phyloP scores from a whole-genome alignment of 768 basidiomycete species.

The Lactarius trivialis region DNA sequence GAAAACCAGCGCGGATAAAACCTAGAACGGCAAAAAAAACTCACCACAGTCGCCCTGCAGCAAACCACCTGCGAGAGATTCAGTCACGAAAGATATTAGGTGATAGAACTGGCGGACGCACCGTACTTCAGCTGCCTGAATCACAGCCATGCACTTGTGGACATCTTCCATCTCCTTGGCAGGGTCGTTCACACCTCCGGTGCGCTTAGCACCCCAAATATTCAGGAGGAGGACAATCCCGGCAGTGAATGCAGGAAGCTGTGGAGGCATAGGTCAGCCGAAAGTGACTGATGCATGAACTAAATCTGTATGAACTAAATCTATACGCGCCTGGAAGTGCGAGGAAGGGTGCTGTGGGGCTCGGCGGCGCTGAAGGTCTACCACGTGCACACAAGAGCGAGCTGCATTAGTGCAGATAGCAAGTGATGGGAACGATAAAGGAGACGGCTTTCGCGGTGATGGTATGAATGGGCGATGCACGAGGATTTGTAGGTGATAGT shows the following conservation, averaged over 20 bases:
- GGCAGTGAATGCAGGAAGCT: conserved; percentile 33
- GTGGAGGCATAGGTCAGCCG: conserved; percentile 17
- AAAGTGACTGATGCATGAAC: no score
- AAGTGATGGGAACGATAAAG: conserved; percentile 38
- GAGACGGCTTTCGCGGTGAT: conserved; percentile 30
- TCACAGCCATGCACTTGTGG: conserved; percentile 23
- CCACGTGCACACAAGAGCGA: conserved; percentile 38
- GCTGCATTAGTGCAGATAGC: conserved; percentile 49
- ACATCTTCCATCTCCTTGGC: conserved; percentile 23
- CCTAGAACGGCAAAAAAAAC: conserved; percentile 19
- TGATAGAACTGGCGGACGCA: not conserved
- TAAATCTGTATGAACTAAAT: not conserved
- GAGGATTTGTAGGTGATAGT: conserved; percentile 40
- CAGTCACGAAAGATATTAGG: not conserved
- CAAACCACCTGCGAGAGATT: conserved; percentile 37
- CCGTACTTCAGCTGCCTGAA: conserved; percentile 18
- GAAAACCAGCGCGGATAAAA: not conserved
- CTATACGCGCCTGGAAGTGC: conserved; percentile 15
- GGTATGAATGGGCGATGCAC: conserved; percentile 46
- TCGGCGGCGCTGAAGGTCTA: conserved; percentile 32
- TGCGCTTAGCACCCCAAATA: conserved; percentile 36
- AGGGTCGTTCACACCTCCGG: conserved; percentile 14
- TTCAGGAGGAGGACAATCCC: conserved; percentile 39
- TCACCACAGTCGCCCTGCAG: conserved; percentile 44
- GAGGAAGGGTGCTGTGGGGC: conserved; percentile 21